These are phyloP conservation scores for Cytospora mali DNA, from an alignment of 2,329 filamentous ascomycete genomes.

Conservation along the genomic window DNA sequence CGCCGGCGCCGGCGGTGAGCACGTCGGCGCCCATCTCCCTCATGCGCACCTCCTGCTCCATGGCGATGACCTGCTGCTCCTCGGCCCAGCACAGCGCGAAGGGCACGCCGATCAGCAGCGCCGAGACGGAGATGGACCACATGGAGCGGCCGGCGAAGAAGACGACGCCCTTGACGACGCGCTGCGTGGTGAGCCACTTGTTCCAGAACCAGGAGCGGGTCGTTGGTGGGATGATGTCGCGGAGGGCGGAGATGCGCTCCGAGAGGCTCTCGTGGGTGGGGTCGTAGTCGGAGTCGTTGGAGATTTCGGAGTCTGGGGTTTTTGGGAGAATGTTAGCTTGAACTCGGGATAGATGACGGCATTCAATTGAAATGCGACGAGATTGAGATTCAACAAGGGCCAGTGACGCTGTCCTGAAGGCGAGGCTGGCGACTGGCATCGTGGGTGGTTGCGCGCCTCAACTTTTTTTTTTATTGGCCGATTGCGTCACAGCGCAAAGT, in stretches of 20 bases:
- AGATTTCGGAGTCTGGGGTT: constrained; percentile 83
- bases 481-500: constrained; percentile 25
- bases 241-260: constrained; percentile 72
- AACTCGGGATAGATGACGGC: neutral
- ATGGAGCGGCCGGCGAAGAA: constrained; percentile 81
- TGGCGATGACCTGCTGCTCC: constrained; percentile 95
- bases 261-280: constrained; percentile 59
- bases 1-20: constrained; percentile 52
- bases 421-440: constrained; percentile 3
- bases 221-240: constrained; percentile 75
- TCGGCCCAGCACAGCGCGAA: constrained; percentile 92
- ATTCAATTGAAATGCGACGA: neutral
- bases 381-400: neutral
- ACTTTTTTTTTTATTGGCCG: constrained; percentile 27
- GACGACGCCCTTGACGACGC: constrained; percentile 62
- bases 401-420: constrained; percentile 8
- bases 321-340: constrained; percentile 13
- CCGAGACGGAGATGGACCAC: constrained; percentile 89
- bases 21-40: constrained; percentile 84
- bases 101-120: constrained; percentile 86
- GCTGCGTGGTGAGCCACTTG: constrained; percentile 57
- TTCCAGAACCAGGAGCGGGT: constrained; percentile 69
- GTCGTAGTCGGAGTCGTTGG: constrained; percentile 74
- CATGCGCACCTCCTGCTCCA: constrained; percentile 98
- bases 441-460: constrained; percentile 10